Evolutionary conservation across 768 basidiomycete species (phyloP).

Genomic region (Russula virescens): DNA sequence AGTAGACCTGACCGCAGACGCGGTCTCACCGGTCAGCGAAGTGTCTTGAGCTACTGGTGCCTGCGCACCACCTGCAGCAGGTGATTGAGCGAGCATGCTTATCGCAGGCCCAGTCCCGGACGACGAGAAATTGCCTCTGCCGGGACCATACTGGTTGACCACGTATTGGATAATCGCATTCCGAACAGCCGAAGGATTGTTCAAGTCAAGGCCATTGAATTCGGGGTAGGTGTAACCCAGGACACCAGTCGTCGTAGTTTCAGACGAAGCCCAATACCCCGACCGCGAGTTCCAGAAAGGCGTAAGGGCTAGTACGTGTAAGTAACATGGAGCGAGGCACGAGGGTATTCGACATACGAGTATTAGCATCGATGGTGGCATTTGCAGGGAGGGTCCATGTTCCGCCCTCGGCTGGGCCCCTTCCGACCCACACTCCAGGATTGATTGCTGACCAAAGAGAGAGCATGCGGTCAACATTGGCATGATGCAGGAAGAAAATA

Average conservation of each 20-base stretch:
- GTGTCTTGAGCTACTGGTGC: background rate
- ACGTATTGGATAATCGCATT: slow-evolving; percentile 33
- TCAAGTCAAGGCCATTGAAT: slow-evolving; percentile 36
- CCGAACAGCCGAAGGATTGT: slow-evolving; percentile 28
- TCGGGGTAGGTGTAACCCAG: slow-evolving; percentile 49
- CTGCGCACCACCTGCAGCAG: background rate
- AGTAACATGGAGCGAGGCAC: background rate
- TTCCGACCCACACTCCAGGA: slow-evolving; percentile 36
- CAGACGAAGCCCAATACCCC: slow-evolving; percentile 37
- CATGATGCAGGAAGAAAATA: slow-evolving; percentile 50
- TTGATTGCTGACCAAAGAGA: slow-evolving; percentile 47
- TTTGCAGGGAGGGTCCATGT: slow-evolving; percentile 12
- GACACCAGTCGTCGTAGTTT: slow-evolving; percentile 28
- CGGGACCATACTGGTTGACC: slow-evolving; percentile 32
- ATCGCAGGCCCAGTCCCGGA: background rate
- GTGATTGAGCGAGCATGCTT: background rate
- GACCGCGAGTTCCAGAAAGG: slow-evolving; percentile 41
- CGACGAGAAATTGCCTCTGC: too few species aligned
- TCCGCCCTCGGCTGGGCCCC: slow-evolving; percentile 19
- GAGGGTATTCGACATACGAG: slow-evolving; percentile 1
- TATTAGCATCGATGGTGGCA: background rate
- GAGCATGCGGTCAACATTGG: slow-evolving; percentile 48
- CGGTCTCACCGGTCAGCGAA: background rate
- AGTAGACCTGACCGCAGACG: background rate
- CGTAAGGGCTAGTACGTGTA: slow-evolving; percentile 33